Evolutionary conservation across 108 stramenopile species (phyloP).

Genomic region (Nitzschia sp.): DNA sequence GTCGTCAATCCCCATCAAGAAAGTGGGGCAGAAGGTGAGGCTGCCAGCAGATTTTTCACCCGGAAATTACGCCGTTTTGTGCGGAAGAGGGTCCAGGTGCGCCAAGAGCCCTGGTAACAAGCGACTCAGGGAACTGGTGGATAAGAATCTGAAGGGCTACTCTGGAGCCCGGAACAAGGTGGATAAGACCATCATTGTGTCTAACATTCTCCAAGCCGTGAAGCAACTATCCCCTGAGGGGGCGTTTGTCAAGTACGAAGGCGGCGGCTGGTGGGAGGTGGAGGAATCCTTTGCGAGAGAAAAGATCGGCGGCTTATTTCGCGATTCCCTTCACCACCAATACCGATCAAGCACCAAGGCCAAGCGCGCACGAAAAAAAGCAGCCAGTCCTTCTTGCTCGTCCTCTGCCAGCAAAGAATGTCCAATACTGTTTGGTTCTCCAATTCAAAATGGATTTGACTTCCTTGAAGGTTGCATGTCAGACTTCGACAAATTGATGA

Average conservation of each 20-base stretch:
- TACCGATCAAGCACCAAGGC: constrained; percentile 31
- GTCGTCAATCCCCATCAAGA: too few species aligned
- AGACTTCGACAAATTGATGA: too few species aligned
- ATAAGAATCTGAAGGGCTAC: constrained; percentile 17
- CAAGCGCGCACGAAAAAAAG: constrained; percentile 24
- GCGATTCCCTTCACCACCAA: constrained; percentile 18
- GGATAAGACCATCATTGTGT: constrained; percentile 25
- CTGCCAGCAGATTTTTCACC: constrained; percentile 20
- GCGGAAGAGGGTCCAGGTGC: constrained; percentile 19
- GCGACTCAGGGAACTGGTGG: constrained; percentile 4
- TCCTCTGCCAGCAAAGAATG: not conserved
- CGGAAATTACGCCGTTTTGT: constrained; percentile 15
- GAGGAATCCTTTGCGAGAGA: constrained; percentile 27
- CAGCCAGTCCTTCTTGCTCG: not conserved
- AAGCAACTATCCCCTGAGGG: constrained; percentile 5
- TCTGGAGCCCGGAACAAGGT: constrained; percentile 17
- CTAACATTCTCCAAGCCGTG: constrained; percentile 9
- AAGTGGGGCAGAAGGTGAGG: too few species aligned
- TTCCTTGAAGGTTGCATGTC: constrained; percentile 5
- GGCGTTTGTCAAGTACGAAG: constrained; percentile 29
- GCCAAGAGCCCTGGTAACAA: constrained; percentile 18
- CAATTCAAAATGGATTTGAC: not conserved
- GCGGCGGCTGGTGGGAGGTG: constrained; percentile 29
- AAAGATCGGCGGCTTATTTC: constrained; percentile 29
- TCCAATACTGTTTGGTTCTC: too few species aligned